A percentile compares a stretch with the other conserved stretches of the same genome.
phyloP scores from a whole-genome alignment of 1,284 basidiomycete genomes.

The Mycena citricolor region DNA sequence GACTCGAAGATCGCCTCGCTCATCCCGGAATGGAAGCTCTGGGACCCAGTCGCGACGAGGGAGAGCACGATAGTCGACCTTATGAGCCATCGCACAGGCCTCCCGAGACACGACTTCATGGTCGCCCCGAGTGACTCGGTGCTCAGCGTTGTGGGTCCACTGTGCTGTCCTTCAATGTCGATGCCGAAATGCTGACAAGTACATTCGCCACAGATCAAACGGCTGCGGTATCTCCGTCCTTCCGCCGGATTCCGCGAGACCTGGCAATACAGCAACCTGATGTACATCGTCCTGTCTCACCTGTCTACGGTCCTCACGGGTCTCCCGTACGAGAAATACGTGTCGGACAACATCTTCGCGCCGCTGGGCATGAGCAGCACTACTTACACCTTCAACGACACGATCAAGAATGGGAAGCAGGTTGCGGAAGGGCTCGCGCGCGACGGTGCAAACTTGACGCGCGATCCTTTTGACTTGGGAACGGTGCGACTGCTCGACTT shows the following conservation, averaged over 20 bases:
- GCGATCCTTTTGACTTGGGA: constrained; percentile 12
- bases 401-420: constrained; percentile 15
- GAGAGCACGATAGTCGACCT: constrained; percentile 22
- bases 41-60: constrained; percentile 18
- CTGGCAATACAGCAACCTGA: constrained; percentile 44
- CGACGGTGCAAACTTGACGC: constrained; percentile 21
- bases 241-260: constrained; percentile 40
- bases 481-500: constrained; percentile 1
- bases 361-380: too few relatives aligned
- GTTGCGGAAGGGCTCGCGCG: constrained; percentile 21
- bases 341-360: too few relatives aligned
- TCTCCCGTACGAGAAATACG: too few relatives aligned
- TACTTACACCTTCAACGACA: constrained; percentile 16
- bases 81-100: constrained; percentile 23
- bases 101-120: constrained; percentile 23
- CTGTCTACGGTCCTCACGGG: constrained; percentile 16
- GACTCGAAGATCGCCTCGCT: constrained; percentile 19
- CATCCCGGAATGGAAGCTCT: constrained; percentile 22
- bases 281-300: constrained; percentile 19
- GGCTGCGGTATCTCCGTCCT: constrained; percentile 36
- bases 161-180: background rate
- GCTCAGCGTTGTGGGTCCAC: constrained; percentile 6
- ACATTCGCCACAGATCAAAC: too few relatives aligned
- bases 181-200: too few relatives aligned
- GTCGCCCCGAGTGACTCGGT: constrained; percentile 12